A percentile compares a stretch with the other conserved stretches of the same genome.
These are phyloP conservation scores for Stemphylium lycopersici DNA, from an alignment of 2,329 filamentous ascomycete species.

Conservation along the genomic window DNA sequence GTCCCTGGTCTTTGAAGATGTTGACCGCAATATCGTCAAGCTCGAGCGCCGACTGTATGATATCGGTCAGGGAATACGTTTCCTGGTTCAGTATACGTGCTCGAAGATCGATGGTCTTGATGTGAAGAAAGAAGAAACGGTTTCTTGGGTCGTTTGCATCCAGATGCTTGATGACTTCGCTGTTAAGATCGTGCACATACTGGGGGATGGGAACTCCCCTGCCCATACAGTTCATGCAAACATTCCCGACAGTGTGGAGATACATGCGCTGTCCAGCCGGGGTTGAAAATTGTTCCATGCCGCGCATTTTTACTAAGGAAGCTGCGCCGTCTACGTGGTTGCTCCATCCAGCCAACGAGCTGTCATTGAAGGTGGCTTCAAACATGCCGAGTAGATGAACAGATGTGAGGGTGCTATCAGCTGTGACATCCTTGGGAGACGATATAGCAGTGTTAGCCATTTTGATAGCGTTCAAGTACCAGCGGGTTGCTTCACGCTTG, in stretches of 20 bases:
- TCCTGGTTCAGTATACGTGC: constrained; percentile 29
- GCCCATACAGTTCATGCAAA: constrained; percentile 41
- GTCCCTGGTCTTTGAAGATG: constrained; percentile 25
- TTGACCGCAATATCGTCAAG: constrained; percentile 27
- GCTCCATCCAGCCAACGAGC: constrained; percentile 38
- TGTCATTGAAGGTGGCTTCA: constrained; percentile 42
- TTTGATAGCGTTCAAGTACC: constrained; percentile 41
- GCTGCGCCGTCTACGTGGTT: constrained; percentile 47
- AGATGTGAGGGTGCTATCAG: constrained; percentile 41
- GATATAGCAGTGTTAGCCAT: constrained; percentile 41
- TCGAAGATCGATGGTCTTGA: constrained; percentile 35
- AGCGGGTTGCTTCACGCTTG: constrained; percentile 36
- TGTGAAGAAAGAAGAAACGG: constrained; percentile 40
- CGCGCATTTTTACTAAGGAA: constrained; percentile 41
- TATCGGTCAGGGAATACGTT: constrained; percentile 23
- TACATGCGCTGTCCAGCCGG: constrained; percentile 42
- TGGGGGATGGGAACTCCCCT: constrained; percentile 29
- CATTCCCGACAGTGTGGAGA: constrained; percentile 33
- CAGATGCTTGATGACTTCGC: constrained; percentile 28
- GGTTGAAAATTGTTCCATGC: constrained; percentile 35
- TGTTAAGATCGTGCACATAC: constrained; percentile 34
- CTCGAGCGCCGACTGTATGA: constrained; percentile 34
- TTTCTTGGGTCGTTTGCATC: constrained; percentile 31
- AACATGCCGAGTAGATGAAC: constrained; percentile 38
- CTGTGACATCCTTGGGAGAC: constrained; percentile 32